A percentile compares a stretch with the other conserved stretches of the same genome.
These are phyloP conservation scores for Colletotrichum plurivorum DNA, from an alignment of 2,329 filamentous ascomycete species.

Conservation along the genomic window DNA sequence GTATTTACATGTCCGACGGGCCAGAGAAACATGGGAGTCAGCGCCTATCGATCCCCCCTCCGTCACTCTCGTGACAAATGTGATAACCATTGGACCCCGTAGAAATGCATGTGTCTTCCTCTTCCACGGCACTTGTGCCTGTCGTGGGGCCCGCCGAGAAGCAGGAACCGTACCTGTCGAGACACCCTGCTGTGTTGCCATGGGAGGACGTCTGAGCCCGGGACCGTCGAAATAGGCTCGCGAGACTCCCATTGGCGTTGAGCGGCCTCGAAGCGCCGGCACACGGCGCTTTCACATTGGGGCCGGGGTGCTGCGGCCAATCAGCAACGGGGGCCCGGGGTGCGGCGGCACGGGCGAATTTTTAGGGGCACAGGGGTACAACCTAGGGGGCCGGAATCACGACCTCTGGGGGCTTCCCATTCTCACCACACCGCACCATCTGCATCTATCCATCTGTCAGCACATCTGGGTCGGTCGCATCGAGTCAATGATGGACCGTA, in stretches of 20 bases:
- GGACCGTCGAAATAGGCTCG: conserved; percentile 33
- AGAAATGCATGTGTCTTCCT: conserved; percentile 18
- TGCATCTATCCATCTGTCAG: conserved; percentile 13
- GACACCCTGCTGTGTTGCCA: conserved; percentile 15
- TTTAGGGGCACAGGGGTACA: conserved; percentile 9
- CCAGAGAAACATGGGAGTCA: background rate
- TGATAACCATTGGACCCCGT: conserved; percentile 5
- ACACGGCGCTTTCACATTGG: conserved; percentile 40
- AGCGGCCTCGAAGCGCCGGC: conserved; percentile 41
- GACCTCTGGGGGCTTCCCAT: background rate
- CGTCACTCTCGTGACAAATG: background rate
- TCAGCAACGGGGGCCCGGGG: conserved; percentile 22
- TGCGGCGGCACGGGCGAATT: conserved; percentile 34
- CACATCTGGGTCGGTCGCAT: conserved; percentile 10
- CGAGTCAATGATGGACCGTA: background rate
- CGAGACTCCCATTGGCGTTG: conserved; percentile 38
- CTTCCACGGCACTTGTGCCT: conserved; percentile 27
- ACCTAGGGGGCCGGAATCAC: conserved; percentile 12
- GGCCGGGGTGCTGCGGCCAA: conserved; percentile 36
- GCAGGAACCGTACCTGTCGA: conserved; percentile 31
- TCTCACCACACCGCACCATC: background rate
- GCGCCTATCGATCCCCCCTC: conserved; percentile 21
- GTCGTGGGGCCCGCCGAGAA: conserved; percentile 15
- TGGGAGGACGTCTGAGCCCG: conserved; percentile 14
- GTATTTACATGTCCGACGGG: conserved; percentile 37